These are phyloP conservation scores for Colletotrichum tabaci DNA, from an alignment of 2,329 filamentous ascomycete species.

Conservation along the genomic window DNA sequence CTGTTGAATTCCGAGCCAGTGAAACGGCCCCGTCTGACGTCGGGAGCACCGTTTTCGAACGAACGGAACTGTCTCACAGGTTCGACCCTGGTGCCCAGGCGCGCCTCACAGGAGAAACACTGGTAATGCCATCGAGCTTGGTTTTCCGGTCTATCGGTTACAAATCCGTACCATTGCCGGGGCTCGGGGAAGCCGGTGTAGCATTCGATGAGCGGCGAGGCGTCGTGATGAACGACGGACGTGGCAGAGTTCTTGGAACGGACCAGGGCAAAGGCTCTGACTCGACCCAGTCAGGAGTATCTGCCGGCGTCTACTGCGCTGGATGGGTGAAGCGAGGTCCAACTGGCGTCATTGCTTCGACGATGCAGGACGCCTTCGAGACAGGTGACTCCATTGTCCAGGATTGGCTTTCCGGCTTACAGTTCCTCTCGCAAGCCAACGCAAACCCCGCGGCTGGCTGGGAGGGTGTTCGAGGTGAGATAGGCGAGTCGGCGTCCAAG, in stretches of 20 bases:
- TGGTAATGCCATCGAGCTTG: constrained; percentile 74
- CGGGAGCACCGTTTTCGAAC: constrained; percentile 77
- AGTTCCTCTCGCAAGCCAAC: constrained; percentile 54
- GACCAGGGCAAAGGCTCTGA: constrained; percentile 48
- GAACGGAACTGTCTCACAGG: constrained; percentile 68
- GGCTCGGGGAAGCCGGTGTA: constrained; percentile 80
- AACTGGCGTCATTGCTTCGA: constrained; percentile 95
- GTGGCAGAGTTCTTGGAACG: constrained; percentile 76
- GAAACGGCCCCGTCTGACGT: constrained; percentile 64
- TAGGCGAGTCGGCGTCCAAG: constrained; percentile 68
- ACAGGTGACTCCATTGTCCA: constrained; percentile 86
- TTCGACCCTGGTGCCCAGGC: constrained; percentile 68
- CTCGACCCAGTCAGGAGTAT: constrained; percentile 60
- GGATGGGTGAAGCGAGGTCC: constrained; percentile 98
- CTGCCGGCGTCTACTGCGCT: constrained; percentile 87
- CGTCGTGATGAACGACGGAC: constrained; percentile 85
- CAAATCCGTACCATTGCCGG: constrained; percentile 82
- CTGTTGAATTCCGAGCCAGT: constrained; percentile 75
- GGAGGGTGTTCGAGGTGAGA: constrained; percentile 79
- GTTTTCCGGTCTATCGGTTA: constrained; percentile 98
- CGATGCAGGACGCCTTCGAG: constrained; percentile 93
- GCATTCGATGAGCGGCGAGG: constrained; percentile 83
- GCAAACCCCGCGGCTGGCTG: constrained; percentile 69
- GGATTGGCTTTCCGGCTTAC: constrained; percentile 75
- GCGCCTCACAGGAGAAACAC: constrained; percentile 62